These are phyloP conservation scores for Alopecurus myosuroides DNA, from an alignment of 176 grass and related monocot species.

Conservation along the genomic window DNA sequence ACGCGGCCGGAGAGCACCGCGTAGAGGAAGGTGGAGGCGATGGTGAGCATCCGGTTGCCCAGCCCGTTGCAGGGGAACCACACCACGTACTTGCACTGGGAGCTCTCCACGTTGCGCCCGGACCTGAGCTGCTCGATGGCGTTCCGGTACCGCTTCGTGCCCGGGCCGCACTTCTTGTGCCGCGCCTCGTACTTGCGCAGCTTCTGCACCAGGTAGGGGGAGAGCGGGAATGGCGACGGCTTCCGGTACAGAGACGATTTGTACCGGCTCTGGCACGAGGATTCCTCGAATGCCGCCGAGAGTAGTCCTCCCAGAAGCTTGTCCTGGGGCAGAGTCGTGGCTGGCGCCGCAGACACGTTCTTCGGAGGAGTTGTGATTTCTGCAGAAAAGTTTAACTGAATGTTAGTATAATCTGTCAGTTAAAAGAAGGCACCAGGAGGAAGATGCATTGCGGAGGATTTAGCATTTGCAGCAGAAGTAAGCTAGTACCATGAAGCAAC, in stretches of 20 bases:
- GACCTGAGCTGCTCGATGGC: constrained; percentile 64
- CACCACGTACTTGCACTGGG: constrained; percentile 67
- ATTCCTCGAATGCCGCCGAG: constrained; percentile 43
- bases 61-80: constrained; percentile 87
- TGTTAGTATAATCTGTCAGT: not conserved
- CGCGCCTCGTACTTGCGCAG: constrained; percentile 66
- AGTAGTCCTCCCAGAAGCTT: constrained; percentile 66
- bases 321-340: constrained; percentile 13
- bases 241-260: constrained; percentile 56
- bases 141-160: constrained; percentile 40
- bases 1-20: constrained; percentile 77
- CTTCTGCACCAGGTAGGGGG: constrained; percentile 60
- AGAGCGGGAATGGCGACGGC: constrained; percentile 53
- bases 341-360: not conserved
- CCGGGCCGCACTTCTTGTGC: constrained; percentile 84
- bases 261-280: constrained; percentile 66
- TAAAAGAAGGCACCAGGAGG: not conserved
- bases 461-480: not conserved
- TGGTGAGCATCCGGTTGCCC: constrained; percentile 86
- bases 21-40: constrained; percentile 73
- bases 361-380: not conserved
- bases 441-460: not conserved
- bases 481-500: not conserved
- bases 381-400: not conserved
- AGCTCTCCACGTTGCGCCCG: constrained; percentile 35